These are phyloP conservation scores for Monosporascus sp. DNA, from an alignment of 2,329 filamentous ascomycete species.

Conservation along the genomic window DNA sequence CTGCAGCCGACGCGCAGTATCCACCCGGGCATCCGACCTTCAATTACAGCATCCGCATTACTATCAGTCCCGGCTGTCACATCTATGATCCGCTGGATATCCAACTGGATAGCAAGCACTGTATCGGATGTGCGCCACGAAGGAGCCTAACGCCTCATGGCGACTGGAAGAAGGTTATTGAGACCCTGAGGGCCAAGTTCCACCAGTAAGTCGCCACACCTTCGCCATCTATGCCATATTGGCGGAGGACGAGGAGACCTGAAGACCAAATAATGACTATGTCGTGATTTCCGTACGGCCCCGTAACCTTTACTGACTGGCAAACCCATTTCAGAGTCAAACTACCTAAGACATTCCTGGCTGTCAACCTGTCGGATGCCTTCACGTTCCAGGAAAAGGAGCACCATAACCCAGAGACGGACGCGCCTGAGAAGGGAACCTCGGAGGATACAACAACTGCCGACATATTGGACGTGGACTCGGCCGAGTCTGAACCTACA, in stretches of 20 bases:
- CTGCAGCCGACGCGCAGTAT: slow-evolving; percentile 34
- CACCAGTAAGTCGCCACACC: slow-evolving; percentile 63
- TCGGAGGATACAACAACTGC: slow-evolving; percentile 18
- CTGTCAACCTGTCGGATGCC: slow-evolving; percentile 59
- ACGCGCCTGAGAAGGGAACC: slow-evolving; percentile 44
- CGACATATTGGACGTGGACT: slow-evolving; percentile 21
- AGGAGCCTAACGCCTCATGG: slow-evolving; percentile 84
- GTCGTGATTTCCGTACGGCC: no score
- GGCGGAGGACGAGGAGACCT: no score
- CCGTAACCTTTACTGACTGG: neutral
- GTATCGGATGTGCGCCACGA: slow-evolving; percentile 89
- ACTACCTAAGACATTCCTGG: slow-evolving; percentile 61
- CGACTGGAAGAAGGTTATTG: slow-evolving; percentile 96
- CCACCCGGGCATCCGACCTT: slow-evolving; percentile 65
- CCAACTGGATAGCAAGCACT: slow-evolving; percentile 92
- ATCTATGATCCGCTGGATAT: slow-evolving; percentile 95
- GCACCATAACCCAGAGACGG: slow-evolving; percentile 42
- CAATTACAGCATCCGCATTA: slow-evolving; percentile 94
- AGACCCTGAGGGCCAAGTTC: slow-evolving; percentile 90
- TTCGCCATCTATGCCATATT: neutral
- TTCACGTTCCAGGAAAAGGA: slow-evolving; percentile 56
- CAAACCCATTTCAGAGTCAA: slow-evolving; percentile 47
- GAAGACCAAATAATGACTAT: no score
- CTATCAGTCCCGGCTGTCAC: slow-evolving; percentile 91
- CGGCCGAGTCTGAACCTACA: slow-evolving; percentile 2